Conservation (phyloP, 371 early-diverging fungal genomes). For the Haplosporangium sp. region DNA sequence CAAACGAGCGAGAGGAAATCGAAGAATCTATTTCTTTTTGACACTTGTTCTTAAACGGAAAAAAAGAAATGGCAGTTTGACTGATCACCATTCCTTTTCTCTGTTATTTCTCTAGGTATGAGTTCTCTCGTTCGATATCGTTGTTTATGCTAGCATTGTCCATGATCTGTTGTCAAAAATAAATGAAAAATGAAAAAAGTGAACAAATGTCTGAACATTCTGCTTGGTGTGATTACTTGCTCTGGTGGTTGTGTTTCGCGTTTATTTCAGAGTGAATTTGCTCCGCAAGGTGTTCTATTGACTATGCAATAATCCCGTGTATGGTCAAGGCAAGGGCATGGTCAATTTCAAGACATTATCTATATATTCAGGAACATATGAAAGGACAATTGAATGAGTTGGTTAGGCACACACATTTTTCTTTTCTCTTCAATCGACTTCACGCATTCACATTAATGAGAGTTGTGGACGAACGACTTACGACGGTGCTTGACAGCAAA, state of each 20-base stretch:
- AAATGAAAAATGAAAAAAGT: neutral
- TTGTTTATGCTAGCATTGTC: too few relatives aligned
- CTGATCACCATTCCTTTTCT: neutral
- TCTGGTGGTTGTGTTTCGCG: neutral
- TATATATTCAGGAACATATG: neutral
- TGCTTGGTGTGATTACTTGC: neutral
- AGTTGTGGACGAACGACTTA: slow-evolving; percentile 20
- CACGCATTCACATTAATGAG: neutral
- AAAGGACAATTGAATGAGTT: neutral
- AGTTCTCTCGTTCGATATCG: too few relatives aligned
- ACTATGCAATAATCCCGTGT: neutral
- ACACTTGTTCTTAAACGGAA: neutral
- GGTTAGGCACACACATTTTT: neutral
- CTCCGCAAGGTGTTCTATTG: neutral
- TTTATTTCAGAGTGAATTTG: neutral
- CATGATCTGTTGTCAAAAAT: too few relatives aligned
- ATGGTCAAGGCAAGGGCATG: slow-evolving; percentile 21
- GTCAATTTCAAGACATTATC: slow-evolving; percentile 34
- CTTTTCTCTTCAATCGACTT: neutral
- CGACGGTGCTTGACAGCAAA: slow-evolving; percentile 53
- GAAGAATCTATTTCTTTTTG: slow-evolving; percentile 1
- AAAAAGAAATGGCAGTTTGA: neutral
- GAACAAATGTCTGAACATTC: neutral
- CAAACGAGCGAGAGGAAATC: too few relatives aligned
- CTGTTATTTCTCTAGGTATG: neutral